These are phyloP conservation scores for Brassica carinata DNA, from an alignment of 345 rosid species.

Conservation along the genomic window DNA sequence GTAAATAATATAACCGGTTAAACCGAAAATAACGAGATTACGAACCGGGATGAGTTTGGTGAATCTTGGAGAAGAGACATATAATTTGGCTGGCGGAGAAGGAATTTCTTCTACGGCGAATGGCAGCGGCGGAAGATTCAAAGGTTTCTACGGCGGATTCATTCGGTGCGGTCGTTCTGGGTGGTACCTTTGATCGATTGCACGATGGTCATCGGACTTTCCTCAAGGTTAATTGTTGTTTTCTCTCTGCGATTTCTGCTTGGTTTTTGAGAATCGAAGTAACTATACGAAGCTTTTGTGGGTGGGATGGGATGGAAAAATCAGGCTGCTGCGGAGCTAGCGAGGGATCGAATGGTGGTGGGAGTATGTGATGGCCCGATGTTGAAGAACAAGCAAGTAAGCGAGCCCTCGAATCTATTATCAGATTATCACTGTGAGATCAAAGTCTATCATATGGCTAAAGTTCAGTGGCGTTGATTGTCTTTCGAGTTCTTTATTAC, in stretches of 20 bases:
- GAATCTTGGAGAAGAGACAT: not conserved
- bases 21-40: not conserved
- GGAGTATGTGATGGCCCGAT: conserved; percentile 93
- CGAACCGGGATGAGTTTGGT: not conserved
- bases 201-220: conserved; percentile 92
- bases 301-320: no score
- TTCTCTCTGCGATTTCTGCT: not conserved
- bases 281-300: no score
- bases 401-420: not conserved
- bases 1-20: not conserved
- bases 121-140: conserved; percentile 40
- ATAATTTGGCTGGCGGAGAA: not conserved
- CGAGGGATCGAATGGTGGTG: conserved; percentile 67
- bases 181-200: conserved; percentile 90
- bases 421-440: not conserved
- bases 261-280: not conserved
- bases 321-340: conserved; percentile 76
- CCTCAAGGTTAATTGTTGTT: conserved; percentile 61
- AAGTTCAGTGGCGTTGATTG: no score
- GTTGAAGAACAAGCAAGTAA: conserved; percentile 74
- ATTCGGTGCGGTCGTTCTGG: conserved; percentile 74
- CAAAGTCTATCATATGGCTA: not conserved
- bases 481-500: no score
- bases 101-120: not conserved
- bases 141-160: conserved; percentile 53